Conservation (phyloP, 805 yeast genomes). For the Kuraishia piskuri region DNA sequence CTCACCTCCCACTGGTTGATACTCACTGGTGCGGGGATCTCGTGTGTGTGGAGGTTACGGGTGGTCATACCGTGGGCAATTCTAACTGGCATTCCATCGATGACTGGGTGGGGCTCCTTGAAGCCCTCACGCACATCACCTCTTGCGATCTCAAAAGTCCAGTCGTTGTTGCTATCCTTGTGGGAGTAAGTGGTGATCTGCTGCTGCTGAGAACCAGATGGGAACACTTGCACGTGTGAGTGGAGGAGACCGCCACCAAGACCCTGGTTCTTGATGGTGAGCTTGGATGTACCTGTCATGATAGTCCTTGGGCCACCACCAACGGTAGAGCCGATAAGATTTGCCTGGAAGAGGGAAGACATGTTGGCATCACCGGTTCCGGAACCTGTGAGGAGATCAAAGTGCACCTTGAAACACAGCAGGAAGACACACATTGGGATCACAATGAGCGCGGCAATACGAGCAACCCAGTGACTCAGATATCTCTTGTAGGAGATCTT, state of each 20-base stretch:
- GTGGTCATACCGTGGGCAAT: conserved; percentile 63
- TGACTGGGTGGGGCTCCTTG: conserved; percentile 29
- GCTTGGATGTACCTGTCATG: conserved; percentile 46
- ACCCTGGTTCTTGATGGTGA: conserved; percentile 65
- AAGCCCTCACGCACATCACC: conserved; percentile 26
- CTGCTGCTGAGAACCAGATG: conserved; percentile 89
- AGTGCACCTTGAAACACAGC: conserved; percentile 65
- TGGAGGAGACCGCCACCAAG: conserved; percentile 71
- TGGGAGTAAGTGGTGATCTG: conserved; percentile 90
- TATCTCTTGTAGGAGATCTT: conserved; percentile 42
- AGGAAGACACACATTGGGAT: conserved; percentile 58
- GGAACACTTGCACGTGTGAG: conserved; percentile 80
- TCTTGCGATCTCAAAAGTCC: conserved; percentile 60
- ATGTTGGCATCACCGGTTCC: conserved; percentile 91
- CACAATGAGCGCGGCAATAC: conserved; percentile 53
- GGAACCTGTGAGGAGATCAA: conserved; percentile 59
- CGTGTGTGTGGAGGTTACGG: conserved; percentile 77
- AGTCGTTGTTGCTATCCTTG: conserved; percentile 81
- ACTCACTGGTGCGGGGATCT: conserved; percentile 66
- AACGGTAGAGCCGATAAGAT: conserved; percentile 60
- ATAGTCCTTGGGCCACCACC: conserved; percentile 59
- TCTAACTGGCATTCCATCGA: conserved; percentile 62
- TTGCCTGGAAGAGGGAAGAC: conserved; percentile 84
- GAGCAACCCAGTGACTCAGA: conserved; percentile 55
- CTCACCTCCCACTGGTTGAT: conserved; percentile 72